Evolutionary conservation across 2,329 filamentous ascomycete species (phyloP).

Genomic region (Alternaria triticina): DNA sequence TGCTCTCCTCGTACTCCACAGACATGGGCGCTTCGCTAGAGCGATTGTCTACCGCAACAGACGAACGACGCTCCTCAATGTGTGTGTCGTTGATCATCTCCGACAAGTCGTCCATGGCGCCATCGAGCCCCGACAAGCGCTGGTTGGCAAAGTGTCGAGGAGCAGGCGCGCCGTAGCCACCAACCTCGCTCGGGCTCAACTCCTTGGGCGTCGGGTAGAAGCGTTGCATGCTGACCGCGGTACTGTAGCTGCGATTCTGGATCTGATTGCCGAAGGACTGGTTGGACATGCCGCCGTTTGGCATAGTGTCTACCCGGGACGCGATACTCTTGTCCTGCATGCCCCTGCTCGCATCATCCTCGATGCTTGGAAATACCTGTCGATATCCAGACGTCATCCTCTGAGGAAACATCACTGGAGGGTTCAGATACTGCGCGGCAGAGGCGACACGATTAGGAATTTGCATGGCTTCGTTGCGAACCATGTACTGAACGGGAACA

Average conservation of each 20-base stretch:
- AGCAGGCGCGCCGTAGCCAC: slow-evolving; percentile 10
- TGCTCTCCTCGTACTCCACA: slow-evolving; percentile 24
- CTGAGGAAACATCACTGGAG: slow-evolving; percentile 19
- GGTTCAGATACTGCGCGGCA: slow-evolving; percentile 16
- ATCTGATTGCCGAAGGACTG: slow-evolving; percentile 37
- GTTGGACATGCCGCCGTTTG: slow-evolving; percentile 17
- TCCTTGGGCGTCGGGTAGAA: slow-evolving; percentile 35
- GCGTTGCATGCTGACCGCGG: slow-evolving; percentile 32
- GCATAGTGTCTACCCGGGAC: slow-evolving; percentile 15
- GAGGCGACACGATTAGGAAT: slow-evolving; percentile 22
- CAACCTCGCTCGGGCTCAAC: slow-evolving; percentile 12
- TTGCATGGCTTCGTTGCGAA: slow-evolving; percentile 21
- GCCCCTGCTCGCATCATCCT: slow-evolving; percentile 19
- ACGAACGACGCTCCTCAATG: slow-evolving; percentile 15
- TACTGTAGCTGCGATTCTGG: slow-evolving; percentile 27
- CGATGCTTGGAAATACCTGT: slow-evolving; percentile 12
- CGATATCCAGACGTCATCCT: slow-evolving; percentile 13
- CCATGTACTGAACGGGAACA: slow-evolving; percentile 10
- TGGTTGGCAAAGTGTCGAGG: slow-evolving; percentile 31
- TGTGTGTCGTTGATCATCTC: slow-evolving; percentile 34
- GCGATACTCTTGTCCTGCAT: slow-evolving; percentile 23
- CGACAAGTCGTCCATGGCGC: slow-evolving; percentile 48
- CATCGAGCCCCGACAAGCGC: slow-evolving; percentile 45
- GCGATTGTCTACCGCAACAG: slow-evolving; percentile 11
- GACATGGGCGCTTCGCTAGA: slow-evolving; percentile 1